Evolutionary conservation across 2,329 filamentous ascomycete species (phyloP).

Genomic region (Aspergillus sclerotialis): DNA sequence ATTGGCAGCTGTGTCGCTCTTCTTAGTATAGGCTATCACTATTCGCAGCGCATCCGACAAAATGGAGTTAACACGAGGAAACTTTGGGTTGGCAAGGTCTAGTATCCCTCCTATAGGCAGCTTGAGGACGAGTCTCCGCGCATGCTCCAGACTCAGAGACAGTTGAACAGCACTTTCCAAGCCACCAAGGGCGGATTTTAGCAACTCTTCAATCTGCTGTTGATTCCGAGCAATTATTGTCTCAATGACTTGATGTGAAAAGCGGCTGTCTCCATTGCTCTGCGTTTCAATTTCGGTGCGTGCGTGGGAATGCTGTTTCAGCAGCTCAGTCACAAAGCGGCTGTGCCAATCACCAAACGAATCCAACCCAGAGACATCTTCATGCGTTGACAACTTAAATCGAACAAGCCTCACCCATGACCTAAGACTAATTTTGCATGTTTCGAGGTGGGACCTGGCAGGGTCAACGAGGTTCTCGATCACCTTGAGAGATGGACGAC

Average conservation of each 20-base stretch:
- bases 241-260: conserved; percentile 44
- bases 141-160: conserved; percentile 32
- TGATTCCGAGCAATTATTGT: conserved; percentile 51
- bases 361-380: conserved; percentile 38
- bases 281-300: conserved; percentile 54
- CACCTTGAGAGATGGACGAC: conserved; percentile 46
- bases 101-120: conserved; percentile 42
- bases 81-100: conserved; percentile 45
- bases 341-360: conserved; percentile 50
- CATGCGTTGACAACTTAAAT: conserved; percentile 51
- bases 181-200: conserved; percentile 47
- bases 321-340: conserved; percentile 46
- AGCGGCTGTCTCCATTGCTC: conserved; percentile 28
- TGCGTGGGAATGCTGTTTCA: conserved; percentile 50
- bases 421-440: conserved; percentile 51
- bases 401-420: conserved; percentile 51
- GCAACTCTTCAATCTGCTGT: conserved; percentile 47
- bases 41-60: conserved; percentile 46
- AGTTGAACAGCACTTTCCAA: conserved; percentile 43
- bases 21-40: conserved; percentile 35
- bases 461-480: conserved; percentile 52
- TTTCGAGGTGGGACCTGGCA: conserved; percentile 51
- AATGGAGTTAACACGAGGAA: conserved; percentile 36
- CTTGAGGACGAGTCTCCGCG: conserved; percentile 38
- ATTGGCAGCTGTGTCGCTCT: conserved; percentile 16